These are phyloP conservation scores for Fusarium sp. DNA, from an alignment of 2,329 filamentous ascomycete species.

Conservation along the genomic window DNA sequence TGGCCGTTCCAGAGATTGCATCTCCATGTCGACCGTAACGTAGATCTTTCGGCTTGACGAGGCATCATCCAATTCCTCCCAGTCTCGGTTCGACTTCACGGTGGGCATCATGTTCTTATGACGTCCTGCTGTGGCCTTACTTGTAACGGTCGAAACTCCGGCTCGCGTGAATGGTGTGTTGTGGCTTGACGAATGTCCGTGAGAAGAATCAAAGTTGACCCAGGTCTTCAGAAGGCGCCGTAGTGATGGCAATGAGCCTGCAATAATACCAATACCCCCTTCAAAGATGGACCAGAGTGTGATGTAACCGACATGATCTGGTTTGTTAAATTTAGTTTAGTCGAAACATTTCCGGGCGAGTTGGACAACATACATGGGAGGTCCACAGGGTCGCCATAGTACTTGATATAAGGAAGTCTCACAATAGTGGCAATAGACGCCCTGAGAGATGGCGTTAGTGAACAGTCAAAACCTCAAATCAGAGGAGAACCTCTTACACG, in stretches of 20 bases:
- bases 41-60: constrained; percentile 25
- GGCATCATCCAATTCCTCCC: constrained; percentile 17
- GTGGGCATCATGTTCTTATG: neutral
- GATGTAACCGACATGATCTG: constrained; percentile 16
- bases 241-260: constrained; percentile 9
- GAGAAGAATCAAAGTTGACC: constrained; percentile 5
- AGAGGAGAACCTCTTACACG: constrained; percentile 14
- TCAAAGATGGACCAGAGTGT: constrained; percentile 17
- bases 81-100: constrained; percentile 2
- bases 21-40: constrained; percentile 30
- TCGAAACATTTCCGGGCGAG: too few species aligned
- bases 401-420: constrained; percentile 14
- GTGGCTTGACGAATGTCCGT: neutral
- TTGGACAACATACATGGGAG: neutral
- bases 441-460: neutral
- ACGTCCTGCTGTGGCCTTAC: neutral
- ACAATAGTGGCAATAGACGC: constrained; percentile 18
- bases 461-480: too few species aligned
- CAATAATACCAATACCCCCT: constrained; percentile 9
- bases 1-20: constrained; percentile 16
- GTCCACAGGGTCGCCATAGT: neutral
- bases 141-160: constrained; percentile 2
- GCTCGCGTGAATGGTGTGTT: constrained; percentile 3
- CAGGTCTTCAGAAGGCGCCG: constrained; percentile 9
- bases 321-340: neutral